Percentiles rank a stretch among this genome's conserved stretches.
These are phyloP conservation scores for Aspergillus awamori DNA, from an alignment of 2,329 filamentous ascomycete species.

Conservation along the genomic window DNA sequence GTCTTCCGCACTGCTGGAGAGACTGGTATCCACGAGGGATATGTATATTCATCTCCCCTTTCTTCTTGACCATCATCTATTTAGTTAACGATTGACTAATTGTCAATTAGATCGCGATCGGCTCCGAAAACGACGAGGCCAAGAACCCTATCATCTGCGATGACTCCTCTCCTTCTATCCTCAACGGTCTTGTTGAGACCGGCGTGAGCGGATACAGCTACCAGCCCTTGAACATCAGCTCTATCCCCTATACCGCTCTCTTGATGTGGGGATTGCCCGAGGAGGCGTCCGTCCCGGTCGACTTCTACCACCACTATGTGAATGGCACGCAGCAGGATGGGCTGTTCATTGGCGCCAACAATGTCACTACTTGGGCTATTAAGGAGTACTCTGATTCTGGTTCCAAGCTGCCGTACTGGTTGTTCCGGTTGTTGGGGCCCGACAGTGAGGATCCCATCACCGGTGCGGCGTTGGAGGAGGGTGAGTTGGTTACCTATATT, in stretches of 20 bases:
- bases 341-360: slow-evolving; percentile 2
- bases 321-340: slow-evolving; percentile 6
- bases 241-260: not conserved
- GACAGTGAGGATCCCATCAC: not conserved
- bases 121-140: not conserved
- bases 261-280: slow-evolving; percentile 1
- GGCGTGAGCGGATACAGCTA: not conserved
- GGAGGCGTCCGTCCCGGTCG: not conserved
- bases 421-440: not conserved
- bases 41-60: not conserved
- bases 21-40: not conserved
- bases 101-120: not conserved
- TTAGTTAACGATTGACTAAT: not conserved
- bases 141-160: not conserved
- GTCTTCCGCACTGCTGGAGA: not conserved
- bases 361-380: slow-evolving; percentile 8
- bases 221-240: not conserved
- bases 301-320: slow-evolving; percentile 8
- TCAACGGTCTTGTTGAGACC: not conserved
- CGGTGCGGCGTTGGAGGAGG: not conserved
- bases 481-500: slow-evolving; percentile 2
- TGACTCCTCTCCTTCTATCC: not conserved
- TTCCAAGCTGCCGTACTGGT: not conserved
- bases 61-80: not conserved
- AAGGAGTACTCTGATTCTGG: not conserved